Base-by-base conservation (phyloP, 2,329 filamentous ascomycete genomes). In the Sporothrix euskadiensis region DNA sequence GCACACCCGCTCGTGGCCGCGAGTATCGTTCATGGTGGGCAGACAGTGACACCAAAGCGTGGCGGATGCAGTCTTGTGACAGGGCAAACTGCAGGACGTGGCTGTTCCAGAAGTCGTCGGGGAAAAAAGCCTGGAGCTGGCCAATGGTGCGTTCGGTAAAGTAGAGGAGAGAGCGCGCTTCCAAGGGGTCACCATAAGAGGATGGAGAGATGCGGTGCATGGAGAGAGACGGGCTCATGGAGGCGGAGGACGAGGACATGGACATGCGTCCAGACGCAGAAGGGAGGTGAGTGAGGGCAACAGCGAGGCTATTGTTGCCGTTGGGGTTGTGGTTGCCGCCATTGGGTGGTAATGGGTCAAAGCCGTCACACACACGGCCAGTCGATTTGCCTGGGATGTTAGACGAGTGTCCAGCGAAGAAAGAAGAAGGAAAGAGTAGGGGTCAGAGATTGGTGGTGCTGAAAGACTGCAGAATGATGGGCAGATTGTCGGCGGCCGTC, bases 41-140 rank as follows among this genome's bases (percentile, higher is more conserved):
- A 3, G 74, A 69, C 22, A 75, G 68, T 39, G 74, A 74, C 10
- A 75, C 71, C 0, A 75, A 14, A 0, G 71, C 74, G 19, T 75
- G 74, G 0, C 74, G 68, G 30, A 75, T 75, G 69, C 69, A 59
- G n/a, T 74, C 71, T 22, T 75, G 73, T 0, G 74, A 65, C 7
- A 75, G 47, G 4, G 74, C 71, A n/a, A 73, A 72, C 69, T 73
- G 71, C 52, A 75, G 26, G 16, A 74, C 71, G 35, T 75, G 73
- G 65, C 69, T 73, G 65, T 73, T 73, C 74, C 74, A 75, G 16
- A 74, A 73, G 30, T 69, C 57, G 66, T 75, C 74, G 4, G 74
- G 73, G 3, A 75, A 71, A n/a, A 75, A 75, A 1, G 56, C 69
- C 59, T 75, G 71, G 12, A 75, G 47, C 22, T 74, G 71, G 16